phyloP scores from a whole-genome alignment of 768 basidiomycete genomes.

The Lactifluus rugatus region DNA sequence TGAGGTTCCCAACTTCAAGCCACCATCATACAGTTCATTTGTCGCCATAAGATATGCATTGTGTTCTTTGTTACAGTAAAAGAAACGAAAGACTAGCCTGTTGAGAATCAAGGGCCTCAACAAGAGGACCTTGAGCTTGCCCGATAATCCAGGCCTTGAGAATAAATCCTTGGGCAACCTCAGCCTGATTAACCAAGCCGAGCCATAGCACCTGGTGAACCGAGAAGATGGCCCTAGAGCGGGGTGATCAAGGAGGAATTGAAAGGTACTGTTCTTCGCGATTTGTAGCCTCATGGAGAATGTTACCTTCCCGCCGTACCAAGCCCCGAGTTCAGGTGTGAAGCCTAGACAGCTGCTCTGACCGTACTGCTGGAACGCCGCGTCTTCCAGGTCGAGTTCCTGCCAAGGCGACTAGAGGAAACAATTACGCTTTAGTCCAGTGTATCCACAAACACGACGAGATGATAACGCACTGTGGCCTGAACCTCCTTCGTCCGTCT shows the following conservation, averaged over 20 bases:
- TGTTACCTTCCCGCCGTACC: conserved; percentile 55
- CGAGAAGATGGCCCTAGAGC: conserved; percentile 46
- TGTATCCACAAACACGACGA: conserved; percentile 6
- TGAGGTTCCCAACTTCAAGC: neutral
- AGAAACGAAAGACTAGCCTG: conserved; percentile 47
- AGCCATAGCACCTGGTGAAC: conserved; percentile 53
- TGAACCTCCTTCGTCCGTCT: neutral
- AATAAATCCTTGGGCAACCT: conserved; percentile 31
- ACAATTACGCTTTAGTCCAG: neutral
- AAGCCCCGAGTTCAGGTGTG: conserved; percentile 27
- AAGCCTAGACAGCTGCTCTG: conserved; percentile 35
- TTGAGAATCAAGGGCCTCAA: conserved; percentile 43
- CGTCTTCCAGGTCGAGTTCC: conserved; percentile 50
- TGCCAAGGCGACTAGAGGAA: conserved; percentile 46
- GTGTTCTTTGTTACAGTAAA: conserved; percentile 46
- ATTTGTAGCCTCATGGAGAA: conserved; percentile 36
- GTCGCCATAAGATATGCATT: conserved; percentile 48
- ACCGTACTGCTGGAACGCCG: conserved; percentile 26
- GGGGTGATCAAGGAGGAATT: conserved; percentile 38
- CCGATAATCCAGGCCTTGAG: conserved; percentile 22
- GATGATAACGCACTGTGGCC: conserved; percentile 8
- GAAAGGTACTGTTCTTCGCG: conserved; percentile 22
- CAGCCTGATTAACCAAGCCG: conserved; percentile 45
- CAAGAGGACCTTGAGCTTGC: conserved; percentile 35
- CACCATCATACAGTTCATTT: conserved; percentile 32